Evolutionary conservation across 2,329 filamentous ascomycete genomes (phyloP).

Genomic region (Dactylellina leptospora): DNA sequence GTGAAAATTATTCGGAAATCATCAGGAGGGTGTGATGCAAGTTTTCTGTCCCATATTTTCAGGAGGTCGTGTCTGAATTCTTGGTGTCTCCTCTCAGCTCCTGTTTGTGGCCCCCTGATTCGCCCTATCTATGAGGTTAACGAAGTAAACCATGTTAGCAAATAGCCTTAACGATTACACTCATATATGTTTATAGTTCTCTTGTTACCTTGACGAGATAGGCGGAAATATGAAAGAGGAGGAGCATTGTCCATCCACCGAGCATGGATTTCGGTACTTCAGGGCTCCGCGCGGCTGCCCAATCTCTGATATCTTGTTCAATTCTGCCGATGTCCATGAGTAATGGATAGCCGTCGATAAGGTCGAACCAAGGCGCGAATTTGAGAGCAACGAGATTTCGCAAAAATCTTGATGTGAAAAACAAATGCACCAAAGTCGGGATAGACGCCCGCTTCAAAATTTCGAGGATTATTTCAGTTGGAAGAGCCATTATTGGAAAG

Average conservation of each 20-base stretch:
- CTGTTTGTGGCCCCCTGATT: neutral
- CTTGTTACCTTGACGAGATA: constrained; percentile 22
- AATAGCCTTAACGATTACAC: too few species aligned
- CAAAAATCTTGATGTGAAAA: constrained; percentile 12
- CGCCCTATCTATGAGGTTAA: neutral
- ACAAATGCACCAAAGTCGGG: constrained; percentile 25
- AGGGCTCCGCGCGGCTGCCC: constrained; percentile 4
- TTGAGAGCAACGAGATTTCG: constrained; percentile 12
- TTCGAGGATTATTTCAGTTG: neutral
- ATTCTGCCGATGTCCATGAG: constrained; percentile 2
- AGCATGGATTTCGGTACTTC: constrained; percentile 13
- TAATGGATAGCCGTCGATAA: constrained; percentile 1
- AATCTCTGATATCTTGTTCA: neutral
- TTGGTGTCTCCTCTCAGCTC: neutral
- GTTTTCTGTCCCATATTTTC: constrained; percentile 14
- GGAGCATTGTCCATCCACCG: constrained; percentile 12
- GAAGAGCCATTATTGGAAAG: constrained; percentile 14
- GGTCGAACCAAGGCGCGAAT: neutral
- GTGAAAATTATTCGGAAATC: constrained; percentile 22
- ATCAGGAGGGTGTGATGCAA: constrained; percentile 12
- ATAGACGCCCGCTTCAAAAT: constrained; percentile 21
- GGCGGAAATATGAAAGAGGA: constrained; percentile 20
- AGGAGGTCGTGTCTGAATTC: constrained; percentile 4
- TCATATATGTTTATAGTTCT: too few species aligned
- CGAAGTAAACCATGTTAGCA: too few species aligned